Evolutionary conservation across 2,329 filamentous ascomycete species (phyloP).

Genomic region (Colletotrichum noveboracense): DNA sequence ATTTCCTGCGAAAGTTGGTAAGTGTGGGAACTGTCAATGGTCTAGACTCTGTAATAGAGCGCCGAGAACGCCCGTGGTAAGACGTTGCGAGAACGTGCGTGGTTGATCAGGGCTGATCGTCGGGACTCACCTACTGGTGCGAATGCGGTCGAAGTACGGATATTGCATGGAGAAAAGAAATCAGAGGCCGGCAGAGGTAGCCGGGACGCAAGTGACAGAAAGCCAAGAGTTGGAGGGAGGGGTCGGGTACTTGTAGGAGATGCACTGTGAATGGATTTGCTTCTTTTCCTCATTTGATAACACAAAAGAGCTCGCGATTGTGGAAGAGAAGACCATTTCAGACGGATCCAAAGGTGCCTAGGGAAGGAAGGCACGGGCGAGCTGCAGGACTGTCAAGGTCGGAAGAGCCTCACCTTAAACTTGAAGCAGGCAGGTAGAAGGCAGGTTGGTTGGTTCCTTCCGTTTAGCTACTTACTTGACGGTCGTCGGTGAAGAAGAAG

Average conservation of each 20-base stretch:
- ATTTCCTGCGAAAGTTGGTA: slow-evolving; percentile 9
- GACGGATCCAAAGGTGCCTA: not conserved
- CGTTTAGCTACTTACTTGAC: not conserved
- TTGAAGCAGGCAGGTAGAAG: not conserved
- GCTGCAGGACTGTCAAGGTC: not conserved
- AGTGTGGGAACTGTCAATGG: slow-evolving; percentile 11
- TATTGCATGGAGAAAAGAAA: not conserved
- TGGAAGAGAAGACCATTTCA: not conserved
- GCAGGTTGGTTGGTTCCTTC: not conserved
- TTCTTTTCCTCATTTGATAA: not conserved
- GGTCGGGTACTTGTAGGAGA: not conserved
- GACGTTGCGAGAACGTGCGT: not conserved
- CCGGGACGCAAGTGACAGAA: not conserved
- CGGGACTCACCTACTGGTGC: not conserved
- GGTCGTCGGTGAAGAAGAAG: not conserved
- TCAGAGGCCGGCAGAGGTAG: not conserved
- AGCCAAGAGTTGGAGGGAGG: not conserved
- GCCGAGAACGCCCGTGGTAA: not conserved
- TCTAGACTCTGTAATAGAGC: not conserved
- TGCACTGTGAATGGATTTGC: not conserved
- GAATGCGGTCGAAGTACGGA: not conserved
- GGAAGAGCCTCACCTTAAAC: not conserved
- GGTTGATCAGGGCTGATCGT: not conserved
- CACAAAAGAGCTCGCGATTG: not conserved
- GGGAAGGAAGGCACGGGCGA: not conserved